Evolutionary conservation across 1,139 yeast genomes (phyloP).

Genomic region (Debaryomyces udenii): DNA sequence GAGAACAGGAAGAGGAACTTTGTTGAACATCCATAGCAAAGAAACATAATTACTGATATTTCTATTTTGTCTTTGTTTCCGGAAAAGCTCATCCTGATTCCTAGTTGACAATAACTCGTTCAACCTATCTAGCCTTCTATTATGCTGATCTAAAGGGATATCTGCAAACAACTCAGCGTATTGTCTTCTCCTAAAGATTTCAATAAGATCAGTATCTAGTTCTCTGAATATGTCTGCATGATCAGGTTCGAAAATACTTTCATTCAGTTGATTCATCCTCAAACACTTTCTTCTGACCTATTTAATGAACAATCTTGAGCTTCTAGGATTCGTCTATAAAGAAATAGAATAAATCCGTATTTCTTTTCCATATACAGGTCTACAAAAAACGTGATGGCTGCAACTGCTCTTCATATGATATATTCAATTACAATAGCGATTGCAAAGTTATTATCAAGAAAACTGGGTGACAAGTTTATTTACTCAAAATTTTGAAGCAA

Average conservation of each 20-base stretch:
- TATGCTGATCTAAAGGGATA: conserved; percentile 20
- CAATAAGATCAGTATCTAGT: conserved; percentile 26
- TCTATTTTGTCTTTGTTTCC: conserved; percentile 1
- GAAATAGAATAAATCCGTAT: too few species aligned
- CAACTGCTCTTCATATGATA: too few species aligned
- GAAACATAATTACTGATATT: neutral
- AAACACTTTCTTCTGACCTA: too few species aligned
- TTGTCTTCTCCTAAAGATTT: conserved; percentile 25
- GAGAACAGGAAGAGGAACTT: conserved; percentile 33
- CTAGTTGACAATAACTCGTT: conserved; percentile 14
- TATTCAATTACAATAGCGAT: too few species aligned
- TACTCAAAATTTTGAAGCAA: conserved; percentile 9
- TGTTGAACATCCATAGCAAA: conserved; percentile 20
- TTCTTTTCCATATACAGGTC: too few species aligned
- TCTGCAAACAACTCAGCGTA: conserved; percentile 12
- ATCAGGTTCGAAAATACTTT: conserved; percentile 2
- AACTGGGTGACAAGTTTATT: neutral
- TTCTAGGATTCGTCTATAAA: too few species aligned
- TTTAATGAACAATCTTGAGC: too few species aligned
- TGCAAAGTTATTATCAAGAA: too few species aligned
- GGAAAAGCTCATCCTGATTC: conserved; percentile 8
- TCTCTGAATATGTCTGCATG: conserved; percentile 25
- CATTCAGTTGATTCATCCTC: too few species aligned
- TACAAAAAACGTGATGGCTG: too few species aligned
- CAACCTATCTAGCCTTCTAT: conserved; percentile 17